A percentile compares a stretch with the other conserved stretches of the same genome.
These are phyloP conservation scores for Boletellus ananas DNA, from an alignment of 768 basidiomycete species.

Conservation along the genomic window DNA sequence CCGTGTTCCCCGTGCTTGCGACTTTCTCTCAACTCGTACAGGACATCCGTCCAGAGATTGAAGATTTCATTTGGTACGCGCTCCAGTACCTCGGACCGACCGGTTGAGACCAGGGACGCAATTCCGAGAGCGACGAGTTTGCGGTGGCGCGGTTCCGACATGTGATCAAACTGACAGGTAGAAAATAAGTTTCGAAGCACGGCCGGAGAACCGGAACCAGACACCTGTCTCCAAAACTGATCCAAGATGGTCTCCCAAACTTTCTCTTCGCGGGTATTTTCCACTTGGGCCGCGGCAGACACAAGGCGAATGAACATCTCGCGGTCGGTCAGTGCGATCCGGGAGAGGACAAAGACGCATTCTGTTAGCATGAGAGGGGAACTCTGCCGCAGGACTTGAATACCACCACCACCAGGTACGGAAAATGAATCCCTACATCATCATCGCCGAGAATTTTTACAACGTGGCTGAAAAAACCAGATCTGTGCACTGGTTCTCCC, in stretches of 20 bases:
- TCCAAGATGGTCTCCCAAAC: constrained; percentile 68
- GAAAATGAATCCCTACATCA: constrained; percentile 45
- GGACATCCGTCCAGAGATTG: constrained; percentile 85
- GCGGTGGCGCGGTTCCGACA: constrained; percentile 80
- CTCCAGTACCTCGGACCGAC: constrained; percentile 64
- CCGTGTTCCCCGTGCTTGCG: constrained; percentile 35
- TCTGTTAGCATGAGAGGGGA: constrained; percentile 50
- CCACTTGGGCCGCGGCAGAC: constrained; percentile 50
- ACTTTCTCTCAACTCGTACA: constrained; percentile 81
- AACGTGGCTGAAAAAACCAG: constrained; percentile 66
- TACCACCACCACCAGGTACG: background rate
- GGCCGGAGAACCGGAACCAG: constrained; percentile 16
- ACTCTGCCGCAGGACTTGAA: constrained; percentile 21
- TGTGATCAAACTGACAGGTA: constrained; percentile 72
- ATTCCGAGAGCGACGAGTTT: constrained; percentile 84
- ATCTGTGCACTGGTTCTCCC: constrained; percentile 69
- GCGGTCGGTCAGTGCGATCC: constrained; percentile 64
- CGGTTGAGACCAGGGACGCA: constrained; percentile 72
- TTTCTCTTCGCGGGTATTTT: constrained; percentile 46
- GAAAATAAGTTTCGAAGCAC: background rate
- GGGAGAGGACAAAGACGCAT: constrained; percentile 68
- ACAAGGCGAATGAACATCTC: constrained; percentile 71
- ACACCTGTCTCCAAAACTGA: constrained; percentile 79
- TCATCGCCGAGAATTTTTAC: constrained; percentile 60
- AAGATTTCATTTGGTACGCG: constrained; percentile 74